Percentiles rank a stretch among this genome's conserved stretches.
Evolutionary conservation across 2,329 filamentous ascomycete genomes (phyloP).

Genomic region (Drechslerella coelobrocha): DNA sequence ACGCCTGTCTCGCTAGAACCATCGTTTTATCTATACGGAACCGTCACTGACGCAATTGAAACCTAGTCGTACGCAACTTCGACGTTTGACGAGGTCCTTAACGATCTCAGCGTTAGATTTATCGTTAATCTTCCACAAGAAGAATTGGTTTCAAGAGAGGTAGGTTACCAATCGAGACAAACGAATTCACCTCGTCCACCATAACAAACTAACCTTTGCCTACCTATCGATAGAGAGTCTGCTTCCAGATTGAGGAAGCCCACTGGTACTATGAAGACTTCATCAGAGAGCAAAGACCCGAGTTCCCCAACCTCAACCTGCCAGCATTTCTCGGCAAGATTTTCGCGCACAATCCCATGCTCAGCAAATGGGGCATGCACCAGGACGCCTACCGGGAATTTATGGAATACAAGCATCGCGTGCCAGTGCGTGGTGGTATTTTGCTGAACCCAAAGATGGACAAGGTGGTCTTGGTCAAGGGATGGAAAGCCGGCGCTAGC

Average conservation of each 20-base stretch:
- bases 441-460: constrained; percentile 95
- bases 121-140: constrained; percentile 94
- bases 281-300: constrained; percentile 78
- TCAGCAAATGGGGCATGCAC: constrained; percentile 71
- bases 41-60: constrained; percentile 3
- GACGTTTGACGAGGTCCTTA: constrained; percentile 53
- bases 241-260: constrained; percentile 97
- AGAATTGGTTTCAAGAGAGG: constrained; percentile 83
- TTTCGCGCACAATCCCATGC: constrained; percentile 90
- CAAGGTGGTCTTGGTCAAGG: constrained; percentile 88
- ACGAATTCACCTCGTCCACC: too few species aligned
- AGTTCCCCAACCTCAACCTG: constrained; percentile 74
- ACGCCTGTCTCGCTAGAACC: neutral
- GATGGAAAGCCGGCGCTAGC: constrained; percentile 94
- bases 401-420: constrained; percentile 88
- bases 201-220: too few species aligned
- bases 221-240: constrained; percentile 85
- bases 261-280: constrained; percentile 99
- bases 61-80: constrained; percentile 53
- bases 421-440: constrained; percentile 93
- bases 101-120: constrained; percentile 66
- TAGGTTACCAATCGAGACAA: constrained; percentile 24
- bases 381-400: constrained; percentile 86
- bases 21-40: neutral
- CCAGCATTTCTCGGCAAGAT: constrained; percentile 86